These are phyloP conservation scores for Dothistroma septosporum DNA, from an alignment of 2,329 filamentous ascomycete genomes.

Conservation along the genomic window DNA sequence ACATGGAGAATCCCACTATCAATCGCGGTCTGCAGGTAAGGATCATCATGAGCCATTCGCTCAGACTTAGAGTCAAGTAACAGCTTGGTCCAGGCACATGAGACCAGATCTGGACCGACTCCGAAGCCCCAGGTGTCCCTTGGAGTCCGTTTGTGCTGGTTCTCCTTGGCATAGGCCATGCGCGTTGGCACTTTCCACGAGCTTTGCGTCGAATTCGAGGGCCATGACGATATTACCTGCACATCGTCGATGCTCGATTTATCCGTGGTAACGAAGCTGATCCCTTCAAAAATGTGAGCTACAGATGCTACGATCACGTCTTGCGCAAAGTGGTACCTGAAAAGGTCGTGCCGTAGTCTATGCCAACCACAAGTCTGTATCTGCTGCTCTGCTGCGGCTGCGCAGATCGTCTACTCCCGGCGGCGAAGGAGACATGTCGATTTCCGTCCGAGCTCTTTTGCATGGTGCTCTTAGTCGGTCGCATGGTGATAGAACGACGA, in stretches of 20 bases:
- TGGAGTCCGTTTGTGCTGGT: constrained; percentile 1
- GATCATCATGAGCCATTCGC: constrained; percentile 9
- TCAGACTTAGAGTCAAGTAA: constrained; percentile 12
- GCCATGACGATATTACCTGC: constrained; percentile 15
- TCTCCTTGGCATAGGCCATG: constrained; percentile 17
- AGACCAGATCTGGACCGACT: constrained; percentile 10
- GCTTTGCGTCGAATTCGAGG: constrained; percentile 8
- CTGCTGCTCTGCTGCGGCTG: constrained; percentile 1
- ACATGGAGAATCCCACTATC: constrained; percentile 14
- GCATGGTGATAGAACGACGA: neutral
- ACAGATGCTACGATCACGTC: neutral
- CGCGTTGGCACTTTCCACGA: constrained; percentile 17
- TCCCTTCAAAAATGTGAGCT: constrained; percentile 2
- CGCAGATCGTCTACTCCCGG: neutral
- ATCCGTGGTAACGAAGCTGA: constrained; percentile 20
- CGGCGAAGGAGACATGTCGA: neutral
- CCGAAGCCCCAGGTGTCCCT: constrained; percentile 13
- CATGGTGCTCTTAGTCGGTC: neutral
- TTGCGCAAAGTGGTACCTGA: constrained; percentile 3
- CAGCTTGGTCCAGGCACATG: constrained; percentile 19
- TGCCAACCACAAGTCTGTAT: constrained; percentile 15
- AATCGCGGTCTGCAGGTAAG: constrained; percentile 11
- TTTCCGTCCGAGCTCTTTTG: neutral
- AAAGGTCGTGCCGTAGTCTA: constrained; percentile 15
- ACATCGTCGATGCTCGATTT: constrained; percentile 17